A percentile compares a stretch with the other conserved stretches of the same genome.
These are phyloP conservation scores for Pugionium dolabratum DNA, from an alignment of 345 rosid genomes.

Conservation along the genomic window DNA sequence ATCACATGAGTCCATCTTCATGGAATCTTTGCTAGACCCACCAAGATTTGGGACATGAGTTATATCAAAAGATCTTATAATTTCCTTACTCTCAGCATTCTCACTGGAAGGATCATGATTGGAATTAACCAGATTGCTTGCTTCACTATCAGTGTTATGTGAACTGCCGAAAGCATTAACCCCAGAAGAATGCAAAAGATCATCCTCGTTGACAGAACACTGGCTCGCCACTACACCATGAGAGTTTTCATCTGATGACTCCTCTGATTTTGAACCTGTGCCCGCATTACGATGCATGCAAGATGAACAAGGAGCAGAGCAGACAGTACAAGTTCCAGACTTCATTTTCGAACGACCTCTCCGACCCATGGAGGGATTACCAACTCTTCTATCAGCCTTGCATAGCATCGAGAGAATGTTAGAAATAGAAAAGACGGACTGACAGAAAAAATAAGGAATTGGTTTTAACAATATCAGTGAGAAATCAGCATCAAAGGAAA, in stretches of 20 bases:
- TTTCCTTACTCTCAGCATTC: conserved; percentile 58
- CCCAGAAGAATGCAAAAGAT: conserved; percentile 37
- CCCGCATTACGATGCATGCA: conserved; percentile 64
- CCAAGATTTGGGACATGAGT: conserved; percentile 44
- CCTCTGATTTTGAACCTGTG: conserved; percentile 57
- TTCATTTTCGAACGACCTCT: conserved; percentile 47
- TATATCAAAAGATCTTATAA: conserved; percentile 44
- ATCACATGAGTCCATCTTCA: conserved; percentile 33
- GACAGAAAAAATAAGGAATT: background rate
- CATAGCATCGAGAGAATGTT: conserved; percentile 15
- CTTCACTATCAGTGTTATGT: conserved; percentile 50
- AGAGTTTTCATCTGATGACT: conserved; percentile 66
- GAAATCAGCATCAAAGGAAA: background rate
- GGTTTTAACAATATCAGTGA: background rate
- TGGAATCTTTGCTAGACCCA: conserved; percentile 41
- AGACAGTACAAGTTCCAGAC: conserved; percentile 78
- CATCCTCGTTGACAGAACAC: conserved; percentile 54
- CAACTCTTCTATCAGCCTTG: conserved; percentile 35
- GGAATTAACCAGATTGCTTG: conserved; percentile 55
- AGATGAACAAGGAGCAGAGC: conserved; percentile 82
- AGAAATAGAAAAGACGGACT: background rate
- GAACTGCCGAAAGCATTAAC: conserved; percentile 39
- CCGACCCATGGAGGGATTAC: conserved; percentile 39
- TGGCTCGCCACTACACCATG: conserved; percentile 53
- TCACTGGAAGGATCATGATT: conserved; percentile 54